Conservation (phyloP, 2,329 filamentous ascomycete genomes). For the Neocucurbitaria cava region DNA sequence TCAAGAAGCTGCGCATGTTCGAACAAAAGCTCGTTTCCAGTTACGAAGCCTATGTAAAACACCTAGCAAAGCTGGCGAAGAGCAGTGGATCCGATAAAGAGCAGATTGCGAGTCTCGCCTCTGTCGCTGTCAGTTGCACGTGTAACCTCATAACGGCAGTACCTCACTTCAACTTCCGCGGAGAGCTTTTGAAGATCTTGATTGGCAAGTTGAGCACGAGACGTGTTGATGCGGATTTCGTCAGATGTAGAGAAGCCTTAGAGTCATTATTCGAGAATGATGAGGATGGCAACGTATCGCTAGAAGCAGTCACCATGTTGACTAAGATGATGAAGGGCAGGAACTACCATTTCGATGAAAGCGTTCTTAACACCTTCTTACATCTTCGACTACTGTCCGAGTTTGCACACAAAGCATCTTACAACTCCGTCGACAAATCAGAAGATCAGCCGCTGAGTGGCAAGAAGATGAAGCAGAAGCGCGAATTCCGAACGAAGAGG, state of each 20-base stretch:
- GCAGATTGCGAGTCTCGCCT: slow-evolving; percentile 61
- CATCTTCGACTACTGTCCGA: slow-evolving; percentile 87
- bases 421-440: slow-evolving; percentile 73
- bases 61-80: slow-evolving; percentile 73
- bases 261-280: slow-evolving; percentile 85
- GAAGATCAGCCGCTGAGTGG: slow-evolving; percentile 53
- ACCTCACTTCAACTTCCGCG: slow-evolving; percentile 96
- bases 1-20: slow-evolving; percentile 79
- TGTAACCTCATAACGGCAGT: slow-evolving; percentile 82
- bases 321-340: slow-evolving; percentile 95
- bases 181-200: slow-evolving; percentile 84
- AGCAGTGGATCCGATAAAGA: slow-evolving; percentile 53
- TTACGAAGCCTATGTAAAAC: slow-evolving; percentile 84
- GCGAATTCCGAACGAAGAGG: slow-evolving; percentile 87
- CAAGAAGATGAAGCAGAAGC: slow-evolving; percentile 75
- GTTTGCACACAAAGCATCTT: slow-evolving; percentile 83
- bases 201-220: slow-evolving; percentile 81
- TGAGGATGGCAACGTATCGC: slow-evolving; percentile 85
- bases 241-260: slow-evolving; percentile 78
- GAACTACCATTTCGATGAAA: slow-evolving; percentile 83
- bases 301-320: slow-evolving; percentile 84
- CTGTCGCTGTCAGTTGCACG: slow-evolving; percentile 82
- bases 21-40: slow-evolving; percentile 86
- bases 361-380: slow-evolving; percentile 87
- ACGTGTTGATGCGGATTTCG: slow-evolving; percentile 74